Conservation (phyloP, 2,329 filamentous ascomycete genomes). For the Colletotrichum graminicola region DNA sequence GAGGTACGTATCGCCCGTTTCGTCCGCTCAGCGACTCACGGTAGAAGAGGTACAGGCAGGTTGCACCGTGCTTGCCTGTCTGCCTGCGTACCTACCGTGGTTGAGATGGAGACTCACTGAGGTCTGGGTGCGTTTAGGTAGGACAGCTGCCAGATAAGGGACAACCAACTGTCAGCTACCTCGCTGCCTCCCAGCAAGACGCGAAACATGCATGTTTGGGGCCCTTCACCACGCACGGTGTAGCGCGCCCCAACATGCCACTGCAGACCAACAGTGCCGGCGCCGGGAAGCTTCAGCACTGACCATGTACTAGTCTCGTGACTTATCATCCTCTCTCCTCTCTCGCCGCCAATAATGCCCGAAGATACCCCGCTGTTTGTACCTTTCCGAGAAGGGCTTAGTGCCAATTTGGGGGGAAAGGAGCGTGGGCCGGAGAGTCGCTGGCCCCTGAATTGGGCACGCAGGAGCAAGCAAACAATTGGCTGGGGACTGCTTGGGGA, state of each 20-base stretch:
- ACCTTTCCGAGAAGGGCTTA: constrained; percentile 8
- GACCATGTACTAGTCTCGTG: constrained; percentile 39
- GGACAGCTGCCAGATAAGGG: neutral
- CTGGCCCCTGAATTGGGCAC: constrained; percentile 44
- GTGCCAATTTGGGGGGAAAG: constrained; percentile 38
- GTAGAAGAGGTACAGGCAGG: neutral
- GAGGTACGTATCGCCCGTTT: constrained; percentile 29
- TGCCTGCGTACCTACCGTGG: neutral
- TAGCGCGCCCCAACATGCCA: constrained; percentile 9
- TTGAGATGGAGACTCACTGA: constrained; percentile 16
- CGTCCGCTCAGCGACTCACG: neutral
- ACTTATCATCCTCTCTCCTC: constrained; percentile 28
- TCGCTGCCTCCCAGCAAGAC: neutral
- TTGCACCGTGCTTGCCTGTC: neutral
- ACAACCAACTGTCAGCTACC: neutral
- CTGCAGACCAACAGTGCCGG: constrained; percentile 6
- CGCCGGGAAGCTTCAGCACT: constrained; percentile 28
- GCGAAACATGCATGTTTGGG: constrained; percentile 32
- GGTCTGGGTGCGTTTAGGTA: neutral
- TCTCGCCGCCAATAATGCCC: constrained; percentile 33
- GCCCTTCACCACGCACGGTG: constrained; percentile 11
- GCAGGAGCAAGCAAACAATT: constrained; percentile 42
- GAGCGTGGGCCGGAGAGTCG: constrained; percentile 39
- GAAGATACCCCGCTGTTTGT: constrained; percentile 31
- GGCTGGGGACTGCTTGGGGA: constrained; percentile 40